Base-by-base conservation (phyloP, 352 stramenopile species). In the Phytophthora hibernalis region DNA sequence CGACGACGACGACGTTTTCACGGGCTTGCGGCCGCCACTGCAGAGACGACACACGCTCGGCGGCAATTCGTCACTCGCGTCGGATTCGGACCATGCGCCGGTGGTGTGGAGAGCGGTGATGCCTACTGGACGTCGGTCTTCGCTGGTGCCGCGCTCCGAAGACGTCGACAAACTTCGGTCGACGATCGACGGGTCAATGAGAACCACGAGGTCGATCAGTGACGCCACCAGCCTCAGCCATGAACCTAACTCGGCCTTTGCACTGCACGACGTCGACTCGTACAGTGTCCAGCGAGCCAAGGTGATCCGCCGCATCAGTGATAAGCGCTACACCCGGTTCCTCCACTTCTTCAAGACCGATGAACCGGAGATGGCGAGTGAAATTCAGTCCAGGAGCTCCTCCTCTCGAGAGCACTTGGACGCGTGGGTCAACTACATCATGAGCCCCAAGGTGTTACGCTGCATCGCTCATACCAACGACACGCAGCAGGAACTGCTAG, bases 281-380 rank as follows among this genome's bases (percentile, higher is more conserved):
- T 66, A 56, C 24, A 76, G 68, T 44, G 58, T 76, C 10, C 63
- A 70, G 31, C 52, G 68, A 50, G 63, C 63, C 22, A 69, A 73
- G 24, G 50, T 63, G 16, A 72, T 72, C 37, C 63, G 67, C 12
- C 54, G 54, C n/a, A 38, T 58, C 24, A 75, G 70, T 44, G 57
- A 73, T 16, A 33, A 63, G 16, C 71, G 72, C 5, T 82, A 74
- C 37, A 42, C 30, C 3, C 69, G 72, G 15, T 80, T 78, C 54
- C 68, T 65, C 48, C 69, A 70, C 51, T 78, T 74, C 26, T 82
- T 82, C 64, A 74, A 76, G 58, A 76, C 62, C 43, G 63, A 70
- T 57, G 71, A 82, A 50, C 61, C 60, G 16, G 64, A 68, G 18
- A 61, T 82, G 48, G 68, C 71, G n/a, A 60, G 38, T 10, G 74